Conservation (phyloP, 208 protist species). For the Vickermania ingenoplastis region DNA sequence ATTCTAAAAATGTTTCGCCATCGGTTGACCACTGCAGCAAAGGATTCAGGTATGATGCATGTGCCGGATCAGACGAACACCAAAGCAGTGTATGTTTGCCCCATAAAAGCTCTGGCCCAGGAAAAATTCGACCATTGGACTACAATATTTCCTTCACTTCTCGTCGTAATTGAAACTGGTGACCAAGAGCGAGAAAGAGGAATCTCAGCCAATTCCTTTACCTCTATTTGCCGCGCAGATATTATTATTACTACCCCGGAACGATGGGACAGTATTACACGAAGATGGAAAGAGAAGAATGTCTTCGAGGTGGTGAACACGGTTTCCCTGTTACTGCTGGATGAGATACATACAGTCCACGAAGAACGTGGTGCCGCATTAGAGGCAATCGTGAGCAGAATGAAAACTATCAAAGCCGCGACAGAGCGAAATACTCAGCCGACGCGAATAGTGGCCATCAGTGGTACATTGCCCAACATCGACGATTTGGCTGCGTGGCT, state of each 20-base stretch:
- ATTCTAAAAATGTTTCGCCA: constrained; percentile 75
- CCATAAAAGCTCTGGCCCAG: constrained; percentile 84
- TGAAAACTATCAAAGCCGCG: constrained; percentile 66
- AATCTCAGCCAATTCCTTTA: constrained; percentile 30
- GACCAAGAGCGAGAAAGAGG: constrained; percentile 77
- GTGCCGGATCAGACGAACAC: background rate
- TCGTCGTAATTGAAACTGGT: constrained; percentile 90
- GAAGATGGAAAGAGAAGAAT: constrained; percentile 77
- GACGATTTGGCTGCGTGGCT: constrained; percentile 88
- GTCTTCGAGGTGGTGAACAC: constrained; percentile 60
- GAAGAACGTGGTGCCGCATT: constrained; percentile 87
- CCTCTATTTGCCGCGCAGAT: constrained; percentile 34
- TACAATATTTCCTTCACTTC: constrained; percentile 61
- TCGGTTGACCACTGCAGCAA: too few species aligned
- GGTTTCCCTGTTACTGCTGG: constrained; percentile 78
- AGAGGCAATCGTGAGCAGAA: constrained; percentile 88
- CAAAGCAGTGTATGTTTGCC: constrained; percentile 88
- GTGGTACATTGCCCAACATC: constrained; percentile 90
- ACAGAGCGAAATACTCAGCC: background rate
- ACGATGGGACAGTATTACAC: constrained; percentile 91
- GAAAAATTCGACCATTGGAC: constrained; percentile 80
- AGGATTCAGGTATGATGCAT: too few species aligned
- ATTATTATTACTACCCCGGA: constrained; percentile 91
- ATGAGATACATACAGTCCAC: constrained; percentile 90
- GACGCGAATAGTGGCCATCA: constrained; percentile 78